These are phyloP conservation scores for Camellia japonica DNA, from an alignment of 148 eudicot species.

Conservation along the genomic window DNA sequence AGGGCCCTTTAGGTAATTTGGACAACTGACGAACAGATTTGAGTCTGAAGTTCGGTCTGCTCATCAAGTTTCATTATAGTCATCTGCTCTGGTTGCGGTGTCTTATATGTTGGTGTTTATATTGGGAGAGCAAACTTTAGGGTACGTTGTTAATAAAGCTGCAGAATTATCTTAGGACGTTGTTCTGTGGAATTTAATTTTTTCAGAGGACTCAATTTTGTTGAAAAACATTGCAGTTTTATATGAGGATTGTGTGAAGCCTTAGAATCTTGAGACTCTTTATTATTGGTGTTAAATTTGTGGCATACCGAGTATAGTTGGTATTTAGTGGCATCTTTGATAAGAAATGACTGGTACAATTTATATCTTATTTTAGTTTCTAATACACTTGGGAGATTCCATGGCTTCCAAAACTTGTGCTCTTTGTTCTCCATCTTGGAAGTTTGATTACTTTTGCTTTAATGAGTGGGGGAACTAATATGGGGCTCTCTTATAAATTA, in stretches of 20 bases:
- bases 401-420: neutral
- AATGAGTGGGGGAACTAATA: slow-evolving; percentile 11
- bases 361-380: slow-evolving; percentile 1
- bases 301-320: neutral
- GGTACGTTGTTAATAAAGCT: neutral
- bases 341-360: neutral
- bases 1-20: slow-evolving; percentile 15
- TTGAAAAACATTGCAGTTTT: neutral
- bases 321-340: neutral
- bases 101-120: slow-evolving; percentile 11
- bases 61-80: slow-evolving; percentile 5
- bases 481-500: neutral
- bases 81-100: slow-evolving; percentile 27
- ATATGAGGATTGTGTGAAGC: slow-evolving; percentile 10
- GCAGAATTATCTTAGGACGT: neutral
- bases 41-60: slow-evolving; percentile 5
- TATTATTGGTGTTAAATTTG: neutral
- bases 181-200: slow-evolving; percentile 9
- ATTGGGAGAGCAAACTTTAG: slow-evolving; percentile 21
- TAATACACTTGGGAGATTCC: neutral
- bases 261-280: slow-evolving; percentile 8
- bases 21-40: neutral
- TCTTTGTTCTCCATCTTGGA: slow-evolving; percentile 6
- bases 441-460: slow-evolving; percentile 10
- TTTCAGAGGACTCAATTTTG: slow-evolving; percentile 1